Conservation (phyloP, 345 rosid genomes). For the Geranium brycei region DNA sequence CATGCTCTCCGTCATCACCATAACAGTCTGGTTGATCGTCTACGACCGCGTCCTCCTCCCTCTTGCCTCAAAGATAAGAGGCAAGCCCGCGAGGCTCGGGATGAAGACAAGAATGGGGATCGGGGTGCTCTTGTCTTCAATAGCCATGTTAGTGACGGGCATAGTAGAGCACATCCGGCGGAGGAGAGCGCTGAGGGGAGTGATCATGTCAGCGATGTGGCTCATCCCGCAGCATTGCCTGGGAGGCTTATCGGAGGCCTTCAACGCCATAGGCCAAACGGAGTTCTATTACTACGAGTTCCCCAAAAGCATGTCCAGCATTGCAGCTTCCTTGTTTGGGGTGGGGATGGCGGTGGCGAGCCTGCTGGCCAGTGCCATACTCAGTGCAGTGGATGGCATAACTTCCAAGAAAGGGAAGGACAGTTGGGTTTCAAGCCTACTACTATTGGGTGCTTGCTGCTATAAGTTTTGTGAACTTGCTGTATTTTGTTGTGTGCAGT, state of each 20-base stretch:
- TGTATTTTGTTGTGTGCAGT: slow-evolving; percentile 55
- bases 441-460: slow-evolving; percentile 61
- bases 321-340: slow-evolving; percentile 48
- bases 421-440: slow-evolving; percentile 67
- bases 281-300: slow-evolving; percentile 70
- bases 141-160: slow-evolving; percentile 60
- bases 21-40: slow-evolving; percentile 41
- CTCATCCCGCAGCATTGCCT: slow-evolving; percentile 49
- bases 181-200: slow-evolving; percentile 36
- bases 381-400: slow-evolving; percentile 21
- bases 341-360: slow-evolving; percentile 56
- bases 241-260: slow-evolving; percentile 61
- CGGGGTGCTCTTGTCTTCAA: slow-evolving; percentile 40
- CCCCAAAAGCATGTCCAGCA: slow-evolving; percentile 68
- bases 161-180: slow-evolving; percentile 44
- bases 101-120: slow-evolving; percentile 61
- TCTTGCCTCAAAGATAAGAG: slow-evolving; percentile 44
- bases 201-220: slow-evolving; percentile 69
- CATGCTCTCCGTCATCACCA: slow-evolving; percentile 34
- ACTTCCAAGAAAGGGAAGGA: slow-evolving; percentile 34
- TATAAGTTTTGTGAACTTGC: slow-evolving; percentile 41
- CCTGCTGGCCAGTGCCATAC: slow-evolving; percentile 45
- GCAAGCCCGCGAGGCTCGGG: slow-evolving; percentile 37
- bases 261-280: slow-evolving; percentile 54
- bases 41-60: slow-evolving; percentile 67